phyloP scores from a whole-genome alignment of 2,329 filamentous ascomycete species.

The Podosphaera xanthii region DNA sequence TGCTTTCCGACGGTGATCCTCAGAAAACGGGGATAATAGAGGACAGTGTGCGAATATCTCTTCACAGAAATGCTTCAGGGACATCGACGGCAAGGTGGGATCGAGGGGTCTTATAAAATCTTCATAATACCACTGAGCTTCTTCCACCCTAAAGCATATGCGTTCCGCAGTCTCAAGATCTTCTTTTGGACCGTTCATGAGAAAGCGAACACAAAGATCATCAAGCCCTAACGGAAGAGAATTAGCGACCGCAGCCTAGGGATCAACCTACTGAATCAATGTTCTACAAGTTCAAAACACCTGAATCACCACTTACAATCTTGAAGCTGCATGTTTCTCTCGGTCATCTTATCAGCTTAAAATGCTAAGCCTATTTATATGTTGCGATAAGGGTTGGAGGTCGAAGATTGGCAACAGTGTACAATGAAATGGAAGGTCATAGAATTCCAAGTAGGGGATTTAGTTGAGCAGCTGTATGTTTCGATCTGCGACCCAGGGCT shows the following conservation, averaged over 20 bases:
- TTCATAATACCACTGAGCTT: conserved; percentile 99
- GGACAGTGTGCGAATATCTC: conserved; percentile 89
- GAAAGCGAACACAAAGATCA: conserved; percentile 93
- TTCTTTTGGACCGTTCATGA: conserved; percentile 84
- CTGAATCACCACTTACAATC: conserved; percentile 40
- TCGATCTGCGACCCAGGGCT: not conserved
- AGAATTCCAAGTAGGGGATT: not conserved
- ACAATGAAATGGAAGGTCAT: not conserved
- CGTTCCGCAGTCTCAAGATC: conserved; percentile 76
- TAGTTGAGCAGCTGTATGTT: not conserved
- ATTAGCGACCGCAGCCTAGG: not conserved
- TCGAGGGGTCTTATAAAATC: conserved; percentile 90
- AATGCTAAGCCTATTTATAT: not conserved
- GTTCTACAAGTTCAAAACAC: not conserved
- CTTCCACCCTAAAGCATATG: conserved; percentile 96
- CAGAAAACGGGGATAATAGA: conserved; percentile 58
- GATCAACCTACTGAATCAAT: not conserved
- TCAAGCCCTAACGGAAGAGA: conserved; percentile 47
- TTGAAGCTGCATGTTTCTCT: conserved; percentile 65
- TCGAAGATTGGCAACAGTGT: not conserved
- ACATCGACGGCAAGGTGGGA: conserved; percentile 63
- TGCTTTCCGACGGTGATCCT: conserved; percentile 54
- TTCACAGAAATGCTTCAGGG: conserved; percentile 64
- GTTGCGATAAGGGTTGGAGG: not conserved
- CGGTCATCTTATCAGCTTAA: conserved; percentile 37